phyloP scores from a whole-genome alignment of 1,284 basidiomycete genomes.

The Ganoderma lingzhi region DNA sequence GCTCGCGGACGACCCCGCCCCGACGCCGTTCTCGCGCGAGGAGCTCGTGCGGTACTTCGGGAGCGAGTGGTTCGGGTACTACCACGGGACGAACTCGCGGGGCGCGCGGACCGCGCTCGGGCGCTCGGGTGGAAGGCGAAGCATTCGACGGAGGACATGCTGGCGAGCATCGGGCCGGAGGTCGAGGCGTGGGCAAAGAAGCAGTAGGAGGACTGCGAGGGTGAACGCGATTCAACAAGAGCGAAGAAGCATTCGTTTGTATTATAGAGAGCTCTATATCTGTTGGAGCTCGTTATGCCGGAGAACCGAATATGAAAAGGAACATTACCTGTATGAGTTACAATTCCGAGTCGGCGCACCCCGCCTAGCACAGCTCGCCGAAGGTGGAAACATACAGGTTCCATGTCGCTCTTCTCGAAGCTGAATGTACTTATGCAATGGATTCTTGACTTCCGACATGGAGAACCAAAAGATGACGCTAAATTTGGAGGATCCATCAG shows the following conservation, averaged over 20 bases:
- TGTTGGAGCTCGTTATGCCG: neutral
- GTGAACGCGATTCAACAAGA: neutral
- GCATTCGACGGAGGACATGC: constrained; percentile 35
- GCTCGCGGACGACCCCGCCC: constrained; percentile 30
- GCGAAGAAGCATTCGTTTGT: neutral
- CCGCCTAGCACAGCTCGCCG: too few species aligned
- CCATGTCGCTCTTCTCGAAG: too few species aligned
- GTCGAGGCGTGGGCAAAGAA: constrained; percentile 16
- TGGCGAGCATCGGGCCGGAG: constrained; percentile 29
- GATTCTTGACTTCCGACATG: too few species aligned
- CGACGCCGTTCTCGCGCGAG: constrained; percentile 38
- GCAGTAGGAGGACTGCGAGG: neutral
- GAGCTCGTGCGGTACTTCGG: constrained; percentile 38
- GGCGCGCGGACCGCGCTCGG: constrained; percentile 47
- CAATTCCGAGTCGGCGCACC: neutral
- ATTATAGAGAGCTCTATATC: neutral
- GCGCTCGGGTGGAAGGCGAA: constrained; percentile 50
- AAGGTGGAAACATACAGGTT: too few species aligned
- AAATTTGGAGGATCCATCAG: too few species aligned
- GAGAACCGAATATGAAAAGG: neutral
- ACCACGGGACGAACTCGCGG: constrained; percentile 49
- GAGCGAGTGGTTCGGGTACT: constrained; percentile 13
- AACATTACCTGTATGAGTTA: neutral
- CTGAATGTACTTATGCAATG: neutral
- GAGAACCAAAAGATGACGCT: neutral